Evolutionary conservation across 495 filamentous ascomycete genomes (phyloP).

Genomic region (Penicillium longicatenatum): DNA sequence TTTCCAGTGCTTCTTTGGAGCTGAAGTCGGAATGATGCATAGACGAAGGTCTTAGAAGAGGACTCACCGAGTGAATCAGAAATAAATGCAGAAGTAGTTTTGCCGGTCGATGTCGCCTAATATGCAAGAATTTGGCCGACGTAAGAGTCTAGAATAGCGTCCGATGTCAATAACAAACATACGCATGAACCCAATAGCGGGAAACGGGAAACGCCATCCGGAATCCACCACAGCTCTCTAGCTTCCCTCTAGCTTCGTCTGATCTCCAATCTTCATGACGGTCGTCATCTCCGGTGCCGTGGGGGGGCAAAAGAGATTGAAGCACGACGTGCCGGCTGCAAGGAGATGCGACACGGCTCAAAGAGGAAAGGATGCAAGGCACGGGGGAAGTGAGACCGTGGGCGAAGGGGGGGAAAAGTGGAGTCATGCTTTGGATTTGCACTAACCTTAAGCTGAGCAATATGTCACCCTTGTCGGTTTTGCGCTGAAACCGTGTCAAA

Average conservation of each 20-base stretch:
- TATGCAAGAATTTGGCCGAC: slow-evolving; percentile 35
- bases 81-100: slow-evolving; percentile 29
- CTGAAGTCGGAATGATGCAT: slow-evolving; percentile 39
- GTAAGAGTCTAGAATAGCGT: slow-evolving; percentile 24
- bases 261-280: slow-evolving; percentile 12
- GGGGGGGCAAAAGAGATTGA: slow-evolving; percentile 9
- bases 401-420: slow-evolving; percentile 24
- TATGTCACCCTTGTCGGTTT: slow-evolving; percentile 9
- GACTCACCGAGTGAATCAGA: slow-evolving; percentile 39
- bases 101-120: slow-evolving; percentile 32
- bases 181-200: slow-evolving; percentile 5
- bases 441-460: slow-evolving; percentile 36
- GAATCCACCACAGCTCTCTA: slow-evolving; percentile 6
- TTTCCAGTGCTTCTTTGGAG: slow-evolving; percentile 10
- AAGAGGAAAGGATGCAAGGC: slow-evolving; percentile 47
- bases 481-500: slow-evolving; percentile 27
- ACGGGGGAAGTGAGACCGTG: slow-evolving; percentile 41
- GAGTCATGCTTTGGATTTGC: slow-evolving; percentile 7
- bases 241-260: slow-evolving; percentile 1
- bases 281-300: slow-evolving; percentile 34
- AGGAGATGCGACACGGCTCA: slow-evolving; percentile 36
- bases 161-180: slow-evolving; percentile 46
- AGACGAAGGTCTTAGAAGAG: slow-evolving; percentile 12
- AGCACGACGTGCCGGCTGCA: slow-evolving; percentile 39
- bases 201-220: slow-evolving; percentile 28